Base-by-base conservation (phyloP, 2,329 filamentous ascomycete species). In the Gliomastix tumulicola region DNA sequence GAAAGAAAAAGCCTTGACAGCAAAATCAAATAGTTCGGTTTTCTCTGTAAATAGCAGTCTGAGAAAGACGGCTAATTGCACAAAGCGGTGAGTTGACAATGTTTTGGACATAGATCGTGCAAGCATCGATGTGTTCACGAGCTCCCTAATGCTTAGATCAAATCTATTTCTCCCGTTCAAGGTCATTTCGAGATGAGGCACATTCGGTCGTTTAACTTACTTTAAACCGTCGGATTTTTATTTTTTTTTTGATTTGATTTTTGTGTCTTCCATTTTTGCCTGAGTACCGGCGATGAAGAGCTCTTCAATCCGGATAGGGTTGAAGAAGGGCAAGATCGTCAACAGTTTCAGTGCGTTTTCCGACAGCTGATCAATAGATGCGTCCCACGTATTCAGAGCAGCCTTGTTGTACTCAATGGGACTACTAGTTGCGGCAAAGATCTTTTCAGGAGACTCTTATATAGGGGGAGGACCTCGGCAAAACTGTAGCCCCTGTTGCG, bases 361-460 rank as follows among this genome's bases (percentile, higher is more conserved):
- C 13, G 38, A 37, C 31, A 40, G 21, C 19, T 34, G 34, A 27
- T 37, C 19, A 12, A 40, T 2, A 2, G 30, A 40, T 12, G 34
- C 17, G 20, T 40, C 35, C 38, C 38, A 40, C 15, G 34, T 34
- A 7, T 30, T 40, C 6, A 37, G 30, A 9, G 32, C 30, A 15
- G 34, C 32, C 19, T 36, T 21, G 19, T 40, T n/a, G 22, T 40
- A 37, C n/a, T 37, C 38, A 21, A 34, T 21, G 2, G 34, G 34
- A 23, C 22, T 37, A n/a, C 30, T 30, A 13, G 15, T n/a, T 21
- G 33, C 30, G 9, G 38, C 31, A 40, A 37, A 37, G 21, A 40
- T 34, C 30, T 34, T 30, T 27, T 37, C 34, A 15, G 38, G 28
- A n/a, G 34, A 40, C 22, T 37, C 30, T 40, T 37, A 31, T 37